These are phyloP conservation scores for Aspergillus nidulans DNA, from an alignment of 495 filamentous ascomycete genomes.

Conservation along the genomic window DNA sequence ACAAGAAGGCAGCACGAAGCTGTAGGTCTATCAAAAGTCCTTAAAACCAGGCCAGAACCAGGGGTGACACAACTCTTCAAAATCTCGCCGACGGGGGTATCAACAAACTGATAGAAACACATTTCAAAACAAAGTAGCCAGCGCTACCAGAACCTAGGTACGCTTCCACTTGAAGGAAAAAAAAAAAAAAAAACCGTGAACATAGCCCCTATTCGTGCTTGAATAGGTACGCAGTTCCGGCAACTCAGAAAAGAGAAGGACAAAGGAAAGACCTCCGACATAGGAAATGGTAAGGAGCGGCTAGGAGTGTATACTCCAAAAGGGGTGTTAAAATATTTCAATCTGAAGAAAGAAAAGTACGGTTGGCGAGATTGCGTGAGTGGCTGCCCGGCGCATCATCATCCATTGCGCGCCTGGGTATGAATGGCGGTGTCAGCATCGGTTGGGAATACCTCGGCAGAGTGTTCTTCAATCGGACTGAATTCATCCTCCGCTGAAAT, in stretches of 20 bases:
- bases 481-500: constrained; percentile 42
- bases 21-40: constrained; percentile 18
- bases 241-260: constrained; percentile 8
- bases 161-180: not conserved
- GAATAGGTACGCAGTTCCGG: constrained; percentile 8
- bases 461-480: constrained; percentile 33
- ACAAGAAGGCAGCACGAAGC: constrained; percentile 11
- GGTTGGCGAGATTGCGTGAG: constrained; percentile 1
- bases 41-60: constrained; percentile 7
- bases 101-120: constrained; percentile 29
- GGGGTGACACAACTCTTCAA: constrained; percentile 22
- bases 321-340: constrained; percentile 3
- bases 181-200: constrained; percentile 1
- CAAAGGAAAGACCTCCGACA: constrained; percentile 16
- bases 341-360: not conserved
- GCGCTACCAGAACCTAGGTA: constrained; percentile 10
- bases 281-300: constrained; percentile 33
- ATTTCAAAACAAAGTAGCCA: constrained; percentile 14
- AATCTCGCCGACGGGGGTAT: constrained; percentile 39
- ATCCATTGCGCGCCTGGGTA: constrained; percentile 38
- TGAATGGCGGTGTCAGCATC: constrained; percentile 58
- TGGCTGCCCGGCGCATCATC: not conserved
- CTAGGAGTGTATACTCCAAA: constrained; percentile 22
- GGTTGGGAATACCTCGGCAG: constrained; percentile 51
- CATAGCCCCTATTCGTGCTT: constrained; percentile 6